Evolutionary conservation across 2,329 filamentous ascomycete genomes (phyloP).

Genomic region (Nemania abortiva): DNA sequence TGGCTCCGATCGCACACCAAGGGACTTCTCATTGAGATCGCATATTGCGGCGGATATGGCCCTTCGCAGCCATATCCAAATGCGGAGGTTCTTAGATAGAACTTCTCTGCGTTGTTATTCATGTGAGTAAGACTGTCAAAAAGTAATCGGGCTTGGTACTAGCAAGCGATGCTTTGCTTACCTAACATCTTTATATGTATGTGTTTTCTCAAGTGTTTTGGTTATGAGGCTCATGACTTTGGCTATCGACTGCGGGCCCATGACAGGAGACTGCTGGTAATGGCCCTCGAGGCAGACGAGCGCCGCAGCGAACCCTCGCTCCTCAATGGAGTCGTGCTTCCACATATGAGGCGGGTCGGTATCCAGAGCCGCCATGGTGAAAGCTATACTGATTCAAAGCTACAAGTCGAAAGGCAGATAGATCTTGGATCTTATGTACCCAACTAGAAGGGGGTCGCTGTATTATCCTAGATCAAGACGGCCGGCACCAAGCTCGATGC

Average conservation of each 20-base stretch:
- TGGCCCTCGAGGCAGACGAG: conserved; percentile 73
- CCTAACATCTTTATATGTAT: conserved; percentile 71
- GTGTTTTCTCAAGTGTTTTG: conserved; percentile 73
- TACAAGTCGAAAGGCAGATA: not conserved
- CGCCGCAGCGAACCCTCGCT: conserved; percentile 71
- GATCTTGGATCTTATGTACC: not conserved
- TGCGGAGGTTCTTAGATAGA: conserved; percentile 71
- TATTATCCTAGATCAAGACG: conserved; percentile 2
- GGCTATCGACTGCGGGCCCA: conserved; percentile 67
- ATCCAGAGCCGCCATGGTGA: conserved; percentile 45
- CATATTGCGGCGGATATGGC: conserved; percentile 73
- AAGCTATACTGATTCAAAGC: not conserved
- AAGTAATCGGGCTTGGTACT: not conserved
- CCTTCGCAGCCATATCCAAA: conserved; percentile 74
- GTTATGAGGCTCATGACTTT: conserved; percentile 69
- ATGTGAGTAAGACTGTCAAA: conserved; percentile 16
- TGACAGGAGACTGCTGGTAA: conserved; percentile 67
- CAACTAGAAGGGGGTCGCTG: not conserved
- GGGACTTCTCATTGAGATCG: conserved; percentile 69
- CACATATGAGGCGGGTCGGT: conserved; percentile 47
- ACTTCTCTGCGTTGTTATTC: conserved; percentile 61
- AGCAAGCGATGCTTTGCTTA: conserved; percentile 52
- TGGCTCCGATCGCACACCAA: conserved; percentile 66
- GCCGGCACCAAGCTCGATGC: conserved; percentile 22
- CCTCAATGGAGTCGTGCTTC: conserved; percentile 68